Evolutionary conservation across 768 basidiomycete species (phyloP).

Genomic region (Holtermanniella nyarrowii): DNA sequence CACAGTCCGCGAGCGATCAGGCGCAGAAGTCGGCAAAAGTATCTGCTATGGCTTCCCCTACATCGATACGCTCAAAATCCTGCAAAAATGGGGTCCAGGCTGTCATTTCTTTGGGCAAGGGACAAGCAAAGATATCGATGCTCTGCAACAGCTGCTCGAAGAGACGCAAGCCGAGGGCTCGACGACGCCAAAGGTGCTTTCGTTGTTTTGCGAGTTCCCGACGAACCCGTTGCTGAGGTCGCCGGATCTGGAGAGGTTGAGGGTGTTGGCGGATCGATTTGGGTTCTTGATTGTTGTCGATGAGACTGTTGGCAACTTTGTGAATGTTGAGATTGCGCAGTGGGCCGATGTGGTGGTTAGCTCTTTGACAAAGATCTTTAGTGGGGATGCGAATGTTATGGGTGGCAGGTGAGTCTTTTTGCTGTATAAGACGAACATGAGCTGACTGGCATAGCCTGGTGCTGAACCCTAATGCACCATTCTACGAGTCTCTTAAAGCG

Average conservation of each 20-base stretch:
- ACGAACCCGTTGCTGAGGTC: slow-evolving; percentile 89
- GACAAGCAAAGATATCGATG: slow-evolving; percentile 60
- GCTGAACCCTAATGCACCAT: slow-evolving; percentile 64
- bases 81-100: slow-evolving; percentile 94
- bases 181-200: slow-evolving; percentile 53
- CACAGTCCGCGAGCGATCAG: slow-evolving; percentile 44
- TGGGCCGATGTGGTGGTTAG: slow-evolving; percentile 83
- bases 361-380: slow-evolving; percentile 89
- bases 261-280: slow-evolving; percentile 72
- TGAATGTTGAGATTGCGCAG: slow-evolving; percentile 80
- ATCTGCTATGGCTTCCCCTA: slow-evolving; percentile 95
- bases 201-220: slow-evolving; percentile 87
- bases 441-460: slow-evolving; percentile 53
- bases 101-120: slow-evolving; percentile 81
- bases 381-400: slow-evolving; percentile 91
- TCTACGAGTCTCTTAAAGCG: slow-evolving; percentile 58
- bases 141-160: slow-evolving; percentile 54
- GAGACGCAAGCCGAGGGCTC: slow-evolving; percentile 2
- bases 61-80: slow-evolving; percentile 83
- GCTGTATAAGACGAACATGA: neutral
- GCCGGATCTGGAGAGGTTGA: slow-evolving; percentile 62
- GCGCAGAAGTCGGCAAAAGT: slow-evolving; percentile 55
- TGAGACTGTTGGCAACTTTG: slow-evolving; percentile 88
- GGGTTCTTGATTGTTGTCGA: slow-evolving; percentile 83
- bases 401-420: slow-evolving; percentile 67